Conservation (phyloP, 192 early-diverging fungal genomes). For the Podila clonocystis region DNA sequence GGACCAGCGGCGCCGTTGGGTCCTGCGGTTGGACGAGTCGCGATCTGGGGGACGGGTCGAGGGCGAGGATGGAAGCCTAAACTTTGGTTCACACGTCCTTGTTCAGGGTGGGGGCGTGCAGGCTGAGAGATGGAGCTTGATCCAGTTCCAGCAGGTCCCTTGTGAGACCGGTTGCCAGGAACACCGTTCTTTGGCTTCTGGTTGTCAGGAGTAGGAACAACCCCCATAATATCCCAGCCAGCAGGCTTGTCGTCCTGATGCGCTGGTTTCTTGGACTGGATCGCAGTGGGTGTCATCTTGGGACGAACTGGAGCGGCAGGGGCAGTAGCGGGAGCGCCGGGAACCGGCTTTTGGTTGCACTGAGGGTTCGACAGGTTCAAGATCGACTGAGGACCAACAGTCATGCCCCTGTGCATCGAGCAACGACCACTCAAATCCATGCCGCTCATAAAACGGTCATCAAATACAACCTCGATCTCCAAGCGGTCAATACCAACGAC, state of each 20-base stretch:
- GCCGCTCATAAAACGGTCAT: conserved; percentile 83
- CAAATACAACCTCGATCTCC: conserved; percentile 89
- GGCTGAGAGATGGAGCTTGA: neutral
- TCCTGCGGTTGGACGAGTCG: conserved; percentile 20
- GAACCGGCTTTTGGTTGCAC: conserved; percentile 33
- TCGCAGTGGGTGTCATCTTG: conserved; percentile 5
- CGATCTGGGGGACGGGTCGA: conserved; percentile 24
- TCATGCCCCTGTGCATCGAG: conserved; percentile 77
- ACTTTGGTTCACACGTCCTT: conserved; percentile 29
- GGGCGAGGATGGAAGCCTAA: conserved; percentile 40
- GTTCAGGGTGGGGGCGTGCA: neutral
- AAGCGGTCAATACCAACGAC: conserved; percentile 83
- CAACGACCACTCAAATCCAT: conserved; percentile 82
- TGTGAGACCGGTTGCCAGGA: conserved; percentile 6
- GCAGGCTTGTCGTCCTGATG: conserved; percentile 27
- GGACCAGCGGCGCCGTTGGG: neutral
- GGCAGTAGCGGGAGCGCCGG: neutral
- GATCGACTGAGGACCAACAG: conserved; percentile 68
- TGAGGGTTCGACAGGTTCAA: conserved; percentile 80
- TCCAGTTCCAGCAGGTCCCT: neutral
- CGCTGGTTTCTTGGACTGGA: conserved; percentile 15
- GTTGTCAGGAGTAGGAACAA: conserved; percentile 22
- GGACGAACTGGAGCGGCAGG: conserved; percentile 10
- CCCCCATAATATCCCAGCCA: conserved; percentile 47
- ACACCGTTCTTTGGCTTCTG: conserved; percentile 28